Conservation (phyloP, 164 flowering plant genomes). For the Kingdonia uniflora region DNA sequence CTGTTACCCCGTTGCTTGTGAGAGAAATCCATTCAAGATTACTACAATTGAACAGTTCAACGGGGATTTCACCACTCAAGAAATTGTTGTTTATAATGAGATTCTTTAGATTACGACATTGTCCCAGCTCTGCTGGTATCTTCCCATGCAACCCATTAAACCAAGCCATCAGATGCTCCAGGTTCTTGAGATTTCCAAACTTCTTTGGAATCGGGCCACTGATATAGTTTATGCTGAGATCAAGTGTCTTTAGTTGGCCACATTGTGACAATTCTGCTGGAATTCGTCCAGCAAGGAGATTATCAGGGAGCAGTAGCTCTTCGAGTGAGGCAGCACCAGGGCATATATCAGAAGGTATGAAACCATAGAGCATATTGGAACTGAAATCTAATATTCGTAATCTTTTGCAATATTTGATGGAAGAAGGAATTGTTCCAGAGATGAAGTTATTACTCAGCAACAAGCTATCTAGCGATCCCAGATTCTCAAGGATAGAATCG, state of each 20-base stretch:
- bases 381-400: conserved; percentile 55
- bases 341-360: conserved; percentile 56
- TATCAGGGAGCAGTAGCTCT: conserved; percentile 69
- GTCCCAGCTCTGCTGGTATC: conserved; percentile 69
- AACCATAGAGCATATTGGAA: conserved; percentile 63
- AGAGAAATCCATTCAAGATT: conserved; percentile 86
- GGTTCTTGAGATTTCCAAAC: conserved; percentile 54
- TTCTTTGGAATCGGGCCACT: conserved; percentile 62
- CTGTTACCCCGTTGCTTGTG: conserved; percentile 64
- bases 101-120: conserved; percentile 50
- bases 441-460: conserved; percentile 56
- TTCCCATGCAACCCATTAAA: conserved; percentile 62
- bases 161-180: conserved; percentile 86
- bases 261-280: conserved; percentile 48
- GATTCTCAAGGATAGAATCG: conserved; percentile 34
- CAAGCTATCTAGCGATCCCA: conserved; percentile 45
- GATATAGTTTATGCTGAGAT: conserved; percentile 74
- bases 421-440: conserved; percentile 49
- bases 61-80: conserved; percentile 54
- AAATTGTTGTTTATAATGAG: conserved; percentile 72
- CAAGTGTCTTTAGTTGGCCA: conserved; percentile 48
- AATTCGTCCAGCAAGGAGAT: conserved; percentile 49
- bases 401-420: conserved; percentile 44
- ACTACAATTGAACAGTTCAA: conserved; percentile 42
- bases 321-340: conserved; percentile 52